These are phyloP conservation scores for Naematelia aurantialba DNA, from an alignment of 768 basidiomycete genomes.

Conservation along the genomic window DNA sequence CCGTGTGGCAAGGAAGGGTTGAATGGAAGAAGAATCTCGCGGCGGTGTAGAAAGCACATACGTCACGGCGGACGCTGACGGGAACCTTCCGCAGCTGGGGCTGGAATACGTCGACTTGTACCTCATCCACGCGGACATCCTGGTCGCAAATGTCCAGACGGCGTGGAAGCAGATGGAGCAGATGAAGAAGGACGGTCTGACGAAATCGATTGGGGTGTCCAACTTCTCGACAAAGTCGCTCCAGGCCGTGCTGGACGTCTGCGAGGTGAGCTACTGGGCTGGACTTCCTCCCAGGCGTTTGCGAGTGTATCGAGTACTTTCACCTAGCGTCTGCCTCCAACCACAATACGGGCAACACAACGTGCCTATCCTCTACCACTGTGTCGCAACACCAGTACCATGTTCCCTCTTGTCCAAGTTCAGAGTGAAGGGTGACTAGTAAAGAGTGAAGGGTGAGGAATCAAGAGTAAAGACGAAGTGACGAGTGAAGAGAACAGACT, in stretches of 20 bases:
- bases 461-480: background rate
- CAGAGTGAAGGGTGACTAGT: too few relatives aligned
- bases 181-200: slow-evolving; percentile 16
- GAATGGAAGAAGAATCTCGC: background rate
- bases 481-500: background rate
- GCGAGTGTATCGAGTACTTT: too few relatives aligned
- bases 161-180: slow-evolving; percentile 26
- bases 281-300: background rate
- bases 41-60: background rate
- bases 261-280: slow-evolving; percentile 13
- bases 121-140: slow-evolving; percentile 25
- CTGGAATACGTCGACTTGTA: slow-evolving; percentile 22
- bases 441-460: background rate
- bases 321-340: too few relatives aligned
- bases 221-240: slow-evolving; percentile 19
- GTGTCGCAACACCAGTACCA: background rate
- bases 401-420: background rate
- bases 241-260: slow-evolving; percentile 11
- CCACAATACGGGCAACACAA: too few relatives aligned
- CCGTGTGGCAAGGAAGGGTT: too few relatives aligned
- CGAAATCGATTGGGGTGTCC: slow-evolving; percentile 25
- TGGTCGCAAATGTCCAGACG: slow-evolving; percentile 10
- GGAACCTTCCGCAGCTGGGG: slow-evolving; percentile 10
- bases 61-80: background rate
- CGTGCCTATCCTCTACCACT: too few relatives aligned